Conservation (phyloP, 148 eudicot species). For the Euryodendron excelsum region DNA sequence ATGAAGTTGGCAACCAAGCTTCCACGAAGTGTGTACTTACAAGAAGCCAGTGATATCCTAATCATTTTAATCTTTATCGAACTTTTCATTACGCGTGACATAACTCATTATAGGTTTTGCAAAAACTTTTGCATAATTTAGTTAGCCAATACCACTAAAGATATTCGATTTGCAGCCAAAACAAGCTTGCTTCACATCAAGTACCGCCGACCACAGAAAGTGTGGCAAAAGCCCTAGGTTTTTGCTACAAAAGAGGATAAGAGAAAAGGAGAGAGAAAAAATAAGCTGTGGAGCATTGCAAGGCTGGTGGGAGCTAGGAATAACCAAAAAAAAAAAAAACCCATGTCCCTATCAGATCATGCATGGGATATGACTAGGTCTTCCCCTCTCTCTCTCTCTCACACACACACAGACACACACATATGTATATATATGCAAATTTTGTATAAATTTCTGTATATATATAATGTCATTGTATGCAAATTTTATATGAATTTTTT, state of each 20-base stretch:
- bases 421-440: too few species aligned
- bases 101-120: constrained; percentile 19
- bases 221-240: background rate
- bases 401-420: too few species aligned
- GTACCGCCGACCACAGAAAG: constrained; percentile 19
- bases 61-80: background rate
- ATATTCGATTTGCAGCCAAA: constrained; percentile 3
- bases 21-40: constrained; percentile 8
- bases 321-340: background rate
- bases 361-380: background rate
- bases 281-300: constrained; percentile 31
- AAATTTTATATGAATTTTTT: too few species aligned
- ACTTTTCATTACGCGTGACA: constrained; percentile 28
- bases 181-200: constrained; percentile 9
- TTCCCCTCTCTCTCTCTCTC: background rate
- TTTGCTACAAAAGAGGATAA: background rate
- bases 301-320: too few species aligned
- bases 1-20: constrained; percentile 11
- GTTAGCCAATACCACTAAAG: background rate
- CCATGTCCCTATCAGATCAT: constrained; percentile 1
- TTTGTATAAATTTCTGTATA: too few species aligned
- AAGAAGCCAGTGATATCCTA: background rate
- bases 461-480: too few species aligned
- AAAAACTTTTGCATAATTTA: background rate
- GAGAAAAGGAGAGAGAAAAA: background rate